These are phyloP conservation scores for Suillus variegatus DNA, from an alignment of 768 basidiomycete species.

Conservation along the genomic window DNA sequence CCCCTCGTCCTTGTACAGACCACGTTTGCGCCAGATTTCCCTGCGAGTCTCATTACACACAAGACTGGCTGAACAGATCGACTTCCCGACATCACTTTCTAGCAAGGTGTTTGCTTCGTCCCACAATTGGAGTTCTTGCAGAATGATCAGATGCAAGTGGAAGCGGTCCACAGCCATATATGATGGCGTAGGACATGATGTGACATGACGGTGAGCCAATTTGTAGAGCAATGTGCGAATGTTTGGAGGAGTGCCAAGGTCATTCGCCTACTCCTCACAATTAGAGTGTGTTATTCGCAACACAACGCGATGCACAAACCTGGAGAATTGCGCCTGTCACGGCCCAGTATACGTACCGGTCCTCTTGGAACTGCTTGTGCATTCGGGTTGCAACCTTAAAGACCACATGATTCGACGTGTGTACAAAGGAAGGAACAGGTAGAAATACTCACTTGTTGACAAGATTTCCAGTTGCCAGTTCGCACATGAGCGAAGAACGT, in stretches of 20 bases:
- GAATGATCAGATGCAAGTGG: conserved; percentile 70
- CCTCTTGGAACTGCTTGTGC: conserved; percentile 83
- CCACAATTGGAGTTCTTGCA: conserved; percentile 65
- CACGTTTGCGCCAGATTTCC: conserved; percentile 63
- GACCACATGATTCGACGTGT: conserved; percentile 3
- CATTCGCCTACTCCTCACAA: conserved; percentile 59
- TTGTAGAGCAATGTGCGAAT: conserved; percentile 74
- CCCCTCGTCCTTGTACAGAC: conserved; percentile 61
- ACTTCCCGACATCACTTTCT: conserved; percentile 66
- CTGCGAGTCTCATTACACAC: conserved; percentile 76
- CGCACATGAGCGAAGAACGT: conserved; percentile 85
- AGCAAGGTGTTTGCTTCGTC: conserved; percentile 73
- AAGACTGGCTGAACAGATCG: conserved; percentile 69
- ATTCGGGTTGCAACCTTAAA: conserved; percentile 74
- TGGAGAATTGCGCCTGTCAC: conserved; percentile 80
- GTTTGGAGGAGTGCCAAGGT: conserved; percentile 55
- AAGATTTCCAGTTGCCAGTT: conserved; percentile 81
- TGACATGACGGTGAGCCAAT: conserved; percentile 74
- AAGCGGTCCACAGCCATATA: conserved; percentile 74
- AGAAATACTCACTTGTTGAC: conserved; percentile 63
- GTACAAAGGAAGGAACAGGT: not conserved
- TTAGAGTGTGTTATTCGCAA: not conserved
- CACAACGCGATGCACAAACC: conserved; percentile 37
- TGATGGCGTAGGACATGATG: conserved; percentile 62
- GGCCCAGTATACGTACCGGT: conserved; percentile 82